Conservation (phyloP, 2,329 filamentous ascomycete species). For the Orbilia ellipsospora region DNA sequence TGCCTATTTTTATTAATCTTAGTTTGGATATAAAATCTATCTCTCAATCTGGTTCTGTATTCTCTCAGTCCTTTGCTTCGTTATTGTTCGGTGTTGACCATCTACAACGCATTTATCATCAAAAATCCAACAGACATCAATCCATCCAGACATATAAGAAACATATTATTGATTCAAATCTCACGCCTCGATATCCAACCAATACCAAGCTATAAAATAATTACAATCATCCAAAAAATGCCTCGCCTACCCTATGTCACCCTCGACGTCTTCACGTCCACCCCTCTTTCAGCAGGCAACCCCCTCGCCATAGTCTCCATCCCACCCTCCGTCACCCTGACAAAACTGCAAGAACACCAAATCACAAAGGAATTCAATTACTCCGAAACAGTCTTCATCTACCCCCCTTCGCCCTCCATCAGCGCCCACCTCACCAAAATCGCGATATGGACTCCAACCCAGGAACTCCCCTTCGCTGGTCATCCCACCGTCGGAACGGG, state of each 20-base stretch:
- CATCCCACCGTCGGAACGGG: slow-evolving; percentile 72
- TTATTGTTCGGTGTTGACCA: not conserved
- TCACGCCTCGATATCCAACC: not conserved
- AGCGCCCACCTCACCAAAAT: slow-evolving; percentile 63
- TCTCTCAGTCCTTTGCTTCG: too few relatives aligned
- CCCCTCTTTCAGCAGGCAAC: slow-evolving; percentile 70
- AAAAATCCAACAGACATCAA: slow-evolving; percentile 33
- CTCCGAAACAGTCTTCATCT: slow-evolving; percentile 71
- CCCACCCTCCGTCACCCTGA: slow-evolving; percentile 64
- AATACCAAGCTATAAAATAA: not conserved
- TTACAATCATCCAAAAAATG: slow-evolving; percentile 16
- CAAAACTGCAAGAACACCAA: slow-evolving; percentile 68
- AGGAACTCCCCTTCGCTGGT: slow-evolving; percentile 72
- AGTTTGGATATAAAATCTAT: too few relatives aligned
- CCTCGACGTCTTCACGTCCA: slow-evolving; percentile 72
- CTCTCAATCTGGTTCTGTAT: too few relatives aligned
- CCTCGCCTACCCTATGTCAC: slow-evolving; percentile 63
- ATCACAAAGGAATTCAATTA: slow-evolving; percentile 74
- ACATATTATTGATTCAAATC: not conserved
- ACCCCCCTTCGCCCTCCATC: slow-evolving; percentile 18
- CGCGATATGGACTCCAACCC: slow-evolving; percentile 70
- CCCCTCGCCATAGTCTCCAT: slow-evolving; percentile 71
- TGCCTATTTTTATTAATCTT: too few relatives aligned
- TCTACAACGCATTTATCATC: slow-evolving; percentile 21
- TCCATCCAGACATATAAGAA: not conserved